A percentile compares a stretch with the other conserved stretches of the same genome.
Evolutionary conservation across 768 basidiomycete genomes (phyloP).

Genomic region (Mycena rosella): DNA sequence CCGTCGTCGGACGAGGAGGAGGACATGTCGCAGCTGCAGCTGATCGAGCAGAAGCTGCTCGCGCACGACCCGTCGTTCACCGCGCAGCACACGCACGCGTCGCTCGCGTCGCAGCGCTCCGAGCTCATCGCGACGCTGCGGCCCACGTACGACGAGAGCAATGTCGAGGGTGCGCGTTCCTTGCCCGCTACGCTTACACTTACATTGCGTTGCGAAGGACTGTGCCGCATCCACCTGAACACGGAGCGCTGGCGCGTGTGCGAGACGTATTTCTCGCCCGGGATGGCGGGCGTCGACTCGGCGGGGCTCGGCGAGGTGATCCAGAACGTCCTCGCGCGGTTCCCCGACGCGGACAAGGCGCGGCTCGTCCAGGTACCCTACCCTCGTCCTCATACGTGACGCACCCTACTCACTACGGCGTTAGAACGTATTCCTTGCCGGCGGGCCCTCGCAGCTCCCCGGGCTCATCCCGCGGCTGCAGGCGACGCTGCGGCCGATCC

Average conservation of each 20-base stretch:
- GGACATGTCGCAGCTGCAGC: conserved; percentile 77
- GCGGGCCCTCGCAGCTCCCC: conserved; percentile 81
- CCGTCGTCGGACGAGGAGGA: conserved; percentile 93
- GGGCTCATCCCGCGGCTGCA: conserved; percentile 77
- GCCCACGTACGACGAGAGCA: conserved; percentile 82
- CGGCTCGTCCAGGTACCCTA: conserved; percentile 77
- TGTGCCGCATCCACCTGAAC: conserved; percentile 87
- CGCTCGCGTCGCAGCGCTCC: conserved; percentile 80
- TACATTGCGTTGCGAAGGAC: conserved; percentile 54
- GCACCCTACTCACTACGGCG: neutral
- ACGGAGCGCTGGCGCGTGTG: conserved; percentile 92
- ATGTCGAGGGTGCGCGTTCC: conserved; percentile 73
- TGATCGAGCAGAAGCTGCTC: conserved; percentile 86
- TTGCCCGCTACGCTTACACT: conserved; percentile 1
- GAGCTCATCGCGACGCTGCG: conserved; percentile 90
- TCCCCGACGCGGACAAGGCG: conserved; percentile 74
- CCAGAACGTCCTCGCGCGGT: conserved; percentile 83
- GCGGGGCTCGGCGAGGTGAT: conserved; percentile 95
- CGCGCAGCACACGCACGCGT: conserved; percentile 82
- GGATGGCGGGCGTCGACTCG: conserved; percentile 95
- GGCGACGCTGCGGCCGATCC: conserved; percentile 82
- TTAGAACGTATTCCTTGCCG: conserved; percentile 94
- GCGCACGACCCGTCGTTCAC: conserved; percentile 90
- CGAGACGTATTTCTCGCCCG: conserved; percentile 93
- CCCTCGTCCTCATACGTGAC: neutral